phyloP scores from a whole-genome alignment of 179 eudicot species.

The Sideroxylon spinosum region DNA sequence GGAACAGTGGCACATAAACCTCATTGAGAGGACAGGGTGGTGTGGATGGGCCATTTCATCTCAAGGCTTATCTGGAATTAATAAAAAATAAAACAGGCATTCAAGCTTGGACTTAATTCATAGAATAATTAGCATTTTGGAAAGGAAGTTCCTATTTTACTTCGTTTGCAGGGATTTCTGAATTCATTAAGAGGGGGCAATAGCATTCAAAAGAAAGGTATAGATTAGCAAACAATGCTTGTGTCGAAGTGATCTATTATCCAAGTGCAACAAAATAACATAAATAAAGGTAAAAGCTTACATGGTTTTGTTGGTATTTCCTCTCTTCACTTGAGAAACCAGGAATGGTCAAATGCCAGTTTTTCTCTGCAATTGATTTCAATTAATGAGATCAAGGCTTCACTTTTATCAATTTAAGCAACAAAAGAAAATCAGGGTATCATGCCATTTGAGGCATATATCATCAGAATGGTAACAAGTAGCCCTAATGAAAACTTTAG shows the following conservation, averaged over 20 bases:
- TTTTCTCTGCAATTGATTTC: constrained; percentile 57
- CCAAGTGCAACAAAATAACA: background rate
- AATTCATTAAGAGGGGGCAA: background rate
- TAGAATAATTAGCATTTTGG: background rate
- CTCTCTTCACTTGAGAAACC: constrained; percentile 78
- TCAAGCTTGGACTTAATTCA: constrained; percentile 4
- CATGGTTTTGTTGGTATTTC: constrained; percentile 46
- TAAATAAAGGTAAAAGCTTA: constrained; percentile 30
- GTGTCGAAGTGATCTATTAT: background rate
- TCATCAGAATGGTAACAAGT: background rate
- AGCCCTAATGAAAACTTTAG: too few species aligned
- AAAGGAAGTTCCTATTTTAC: background rate
- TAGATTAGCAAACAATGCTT: background rate
- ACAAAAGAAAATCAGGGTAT: background rate
- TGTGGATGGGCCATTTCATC: background rate
- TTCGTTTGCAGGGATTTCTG: background rate
- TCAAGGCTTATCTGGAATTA: background rate
- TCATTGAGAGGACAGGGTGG: background rate
- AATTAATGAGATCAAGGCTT: constrained; percentile 20
- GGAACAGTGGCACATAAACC: background rate
- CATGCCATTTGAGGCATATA: constrained; percentile 6
- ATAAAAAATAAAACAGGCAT: background rate
- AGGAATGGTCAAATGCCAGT: constrained; percentile 68
- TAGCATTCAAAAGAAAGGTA: background rate
- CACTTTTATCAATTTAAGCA: background rate